phyloP scores from a whole-genome alignment of 2,329 filamentous ascomycete genomes.

The Aspergillus amoenus region DNA sequence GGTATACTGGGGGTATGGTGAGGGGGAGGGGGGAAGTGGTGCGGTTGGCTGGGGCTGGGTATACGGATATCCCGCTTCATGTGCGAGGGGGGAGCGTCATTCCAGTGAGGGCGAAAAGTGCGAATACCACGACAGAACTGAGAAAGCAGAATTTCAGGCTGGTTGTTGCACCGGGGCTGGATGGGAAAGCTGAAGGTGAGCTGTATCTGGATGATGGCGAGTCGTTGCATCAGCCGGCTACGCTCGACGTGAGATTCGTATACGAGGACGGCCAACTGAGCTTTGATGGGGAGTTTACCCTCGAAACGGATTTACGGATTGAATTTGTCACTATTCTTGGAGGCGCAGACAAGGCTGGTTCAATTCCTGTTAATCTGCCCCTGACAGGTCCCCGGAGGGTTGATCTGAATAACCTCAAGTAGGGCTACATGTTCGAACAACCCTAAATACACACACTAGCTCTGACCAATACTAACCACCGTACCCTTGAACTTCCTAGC shows the following conservation, averaged over 20 bases:
- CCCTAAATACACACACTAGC: background rate
- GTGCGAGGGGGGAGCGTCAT: constrained; percentile 64
- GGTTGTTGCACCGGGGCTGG: constrained; percentile 62
- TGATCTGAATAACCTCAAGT: background rate
- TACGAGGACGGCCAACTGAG: background rate
- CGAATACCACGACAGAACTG: constrained; percentile 61
- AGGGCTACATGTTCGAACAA: background rate
- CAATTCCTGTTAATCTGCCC: background rate
- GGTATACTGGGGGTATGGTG: constrained; percentile 52
- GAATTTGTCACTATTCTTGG: background rate
- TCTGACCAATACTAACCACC: constrained; percentile 25
- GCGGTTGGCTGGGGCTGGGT: constrained; percentile 46
- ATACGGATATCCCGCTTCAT: constrained; percentile 61
- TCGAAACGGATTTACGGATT: background rate
- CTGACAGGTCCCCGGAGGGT: background rate
- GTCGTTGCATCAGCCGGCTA: background rate
- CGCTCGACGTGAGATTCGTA: background rate
- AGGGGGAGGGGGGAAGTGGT: constrained; percentile 47
- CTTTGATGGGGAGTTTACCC: background rate
- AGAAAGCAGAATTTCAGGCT: constrained; percentile 67
- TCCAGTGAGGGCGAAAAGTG: constrained; percentile 52
- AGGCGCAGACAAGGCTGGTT: no score
- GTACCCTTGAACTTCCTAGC: constrained; percentile 41
- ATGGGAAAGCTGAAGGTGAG: constrained; percentile 56
- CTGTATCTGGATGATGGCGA: constrained; percentile 3